A percentile compares a stretch with the other conserved stretches of the same genome.
Conservation (phyloP, 306 rosid species). For the Rubus idaeus region DNA sequence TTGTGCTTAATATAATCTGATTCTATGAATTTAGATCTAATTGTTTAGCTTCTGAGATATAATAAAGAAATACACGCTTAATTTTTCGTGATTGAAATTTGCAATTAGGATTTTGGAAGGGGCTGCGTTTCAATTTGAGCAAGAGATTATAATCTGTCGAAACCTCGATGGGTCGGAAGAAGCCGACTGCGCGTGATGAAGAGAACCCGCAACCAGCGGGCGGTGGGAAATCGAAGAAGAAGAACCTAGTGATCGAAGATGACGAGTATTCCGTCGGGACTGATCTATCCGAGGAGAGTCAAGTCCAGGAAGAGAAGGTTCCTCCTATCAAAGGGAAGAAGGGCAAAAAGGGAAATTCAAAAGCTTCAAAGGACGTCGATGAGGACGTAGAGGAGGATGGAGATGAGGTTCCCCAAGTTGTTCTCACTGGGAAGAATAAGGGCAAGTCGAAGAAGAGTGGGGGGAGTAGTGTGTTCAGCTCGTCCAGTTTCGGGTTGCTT, state of each 20-base stretch:
- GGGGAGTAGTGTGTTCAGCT: conserved; percentile 45
- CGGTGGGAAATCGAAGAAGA: conserved; percentile 78
- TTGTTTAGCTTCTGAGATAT: background rate
- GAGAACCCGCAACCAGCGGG: conserved; percentile 45
- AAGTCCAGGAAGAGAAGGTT: conserved; percentile 46
- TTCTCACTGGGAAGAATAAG: conserved; percentile 75
- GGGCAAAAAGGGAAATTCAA: conserved; percentile 63
- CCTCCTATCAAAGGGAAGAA: conserved; percentile 48
- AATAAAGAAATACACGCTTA: background rate
- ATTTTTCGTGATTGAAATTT: background rate
- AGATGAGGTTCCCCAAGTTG: conserved; percentile 51
- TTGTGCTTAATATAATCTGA: background rate
- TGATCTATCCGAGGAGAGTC: conserved; percentile 64
- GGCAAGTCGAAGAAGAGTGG: conserved; percentile 74
- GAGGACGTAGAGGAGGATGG: conserved; percentile 41
- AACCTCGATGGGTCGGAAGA: conserved; percentile 72
- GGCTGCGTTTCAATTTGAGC: conserved; percentile 1
- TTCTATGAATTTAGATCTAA: background rate
- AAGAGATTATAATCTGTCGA: conserved; percentile 24
- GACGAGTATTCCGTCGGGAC: conserved; percentile 76
- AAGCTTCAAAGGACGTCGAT: conserved; percentile 35
- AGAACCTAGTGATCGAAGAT: conserved; percentile 61
- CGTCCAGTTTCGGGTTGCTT: conserved; percentile 63
- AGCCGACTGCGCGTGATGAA: conserved; percentile 63
- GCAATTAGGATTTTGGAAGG: conserved; percentile 24